Evolutionary conservation across 129 eudicot genomes (phyloP).

Genomic region (Artemisia argyi): DNA sequence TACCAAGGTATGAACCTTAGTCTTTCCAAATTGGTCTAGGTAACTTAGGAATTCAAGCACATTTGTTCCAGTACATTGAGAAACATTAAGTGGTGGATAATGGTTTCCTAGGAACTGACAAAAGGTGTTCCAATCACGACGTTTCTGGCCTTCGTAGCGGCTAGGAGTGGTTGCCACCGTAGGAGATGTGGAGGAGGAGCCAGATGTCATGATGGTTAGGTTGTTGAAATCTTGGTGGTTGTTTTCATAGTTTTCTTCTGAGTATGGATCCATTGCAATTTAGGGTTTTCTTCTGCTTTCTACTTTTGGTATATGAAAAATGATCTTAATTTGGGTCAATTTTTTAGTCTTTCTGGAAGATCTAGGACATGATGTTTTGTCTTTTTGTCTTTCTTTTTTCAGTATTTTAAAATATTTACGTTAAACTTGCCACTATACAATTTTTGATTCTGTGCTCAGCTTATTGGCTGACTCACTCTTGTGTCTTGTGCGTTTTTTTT

Average conservation of each 20-base stretch:
- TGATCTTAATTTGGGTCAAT: slow-evolving; percentile 8
- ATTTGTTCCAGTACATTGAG: slow-evolving; percentile 77
- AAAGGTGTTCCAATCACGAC: slow-evolving; percentile 90
- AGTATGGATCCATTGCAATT: slow-evolving; percentile 31
- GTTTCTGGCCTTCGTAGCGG: slow-evolving; percentile 87
- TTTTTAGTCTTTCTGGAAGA: slow-evolving; percentile 21
- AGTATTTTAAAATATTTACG: slow-evolving; percentile 10
- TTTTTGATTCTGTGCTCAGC: background rate
- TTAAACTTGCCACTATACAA: background rate
- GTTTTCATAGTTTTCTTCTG: slow-evolving; percentile 2
- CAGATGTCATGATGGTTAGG: slow-evolving; percentile 23
- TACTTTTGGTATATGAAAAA: background rate
- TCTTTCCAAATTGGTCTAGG: slow-evolving; percentile 86
- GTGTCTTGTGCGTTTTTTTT: background rate
- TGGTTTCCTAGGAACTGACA: slow-evolving; percentile 77
- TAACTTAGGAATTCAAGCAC: slow-evolving; percentile 80
- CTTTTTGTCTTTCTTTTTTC: slow-evolving; percentile 20
- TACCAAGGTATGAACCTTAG: slow-evolving; percentile 68
- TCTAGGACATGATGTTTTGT: slow-evolving; percentile 25
- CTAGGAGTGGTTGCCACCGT: slow-evolving; percentile 37
- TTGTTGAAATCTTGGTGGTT: slow-evolving; percentile 15
- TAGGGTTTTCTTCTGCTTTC: slow-evolving; percentile 22
- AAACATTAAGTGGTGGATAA: slow-evolving; percentile 68
- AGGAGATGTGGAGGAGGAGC: slow-evolving; percentile 33
- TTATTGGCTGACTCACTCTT: background rate